phyloP scores from a whole-genome alignment of 2,329 filamentous ascomycete genomes.

The Sporothrix pallida region DNA sequence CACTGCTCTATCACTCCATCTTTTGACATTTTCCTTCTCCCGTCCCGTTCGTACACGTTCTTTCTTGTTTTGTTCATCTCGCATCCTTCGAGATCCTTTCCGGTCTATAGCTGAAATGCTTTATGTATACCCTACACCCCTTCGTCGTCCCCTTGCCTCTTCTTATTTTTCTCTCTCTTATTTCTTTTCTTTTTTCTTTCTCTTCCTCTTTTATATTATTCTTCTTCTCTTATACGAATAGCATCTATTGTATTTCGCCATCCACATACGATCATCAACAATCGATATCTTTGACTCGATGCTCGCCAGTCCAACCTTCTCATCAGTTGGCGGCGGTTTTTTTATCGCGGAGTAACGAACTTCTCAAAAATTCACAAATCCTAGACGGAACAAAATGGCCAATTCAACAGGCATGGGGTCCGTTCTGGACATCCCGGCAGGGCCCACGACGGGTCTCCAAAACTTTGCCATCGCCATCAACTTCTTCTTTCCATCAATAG shows the following conservation, averaged over 20 bases:
- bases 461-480: slow-evolving; percentile 43
- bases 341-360: slow-evolving; percentile 28
- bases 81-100: slow-evolving; percentile 21
- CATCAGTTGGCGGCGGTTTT: slow-evolving; percentile 13
- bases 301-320: background rate
- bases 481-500: slow-evolving; percentile 43
- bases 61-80: slow-evolving; percentile 18
- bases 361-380: background rate
- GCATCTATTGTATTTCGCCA: background rate
- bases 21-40: background rate
- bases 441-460: slow-evolving; percentile 40
- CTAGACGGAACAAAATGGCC: background rate
- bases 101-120: slow-evolving; percentile 22
- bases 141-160: background rate
- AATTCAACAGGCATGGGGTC: slow-evolving; percentile 21
- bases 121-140: slow-evolving; percentile 26
- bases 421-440: slow-evolving; percentile 27
- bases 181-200: background rate
- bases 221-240: slow-evolving; percentile 3
- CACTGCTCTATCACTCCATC: background rate
- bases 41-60: background rate
- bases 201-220: background rate
- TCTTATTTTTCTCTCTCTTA: background rate
- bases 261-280: background rate
- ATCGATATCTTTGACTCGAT: slow-evolving; percentile 13